Percentiles rank a stretch among this genome's conserved stretches.
Evolutionary conservation across 805 yeast species (phyloP).

Genomic region (Ogataea chonburiensis): DNA sequence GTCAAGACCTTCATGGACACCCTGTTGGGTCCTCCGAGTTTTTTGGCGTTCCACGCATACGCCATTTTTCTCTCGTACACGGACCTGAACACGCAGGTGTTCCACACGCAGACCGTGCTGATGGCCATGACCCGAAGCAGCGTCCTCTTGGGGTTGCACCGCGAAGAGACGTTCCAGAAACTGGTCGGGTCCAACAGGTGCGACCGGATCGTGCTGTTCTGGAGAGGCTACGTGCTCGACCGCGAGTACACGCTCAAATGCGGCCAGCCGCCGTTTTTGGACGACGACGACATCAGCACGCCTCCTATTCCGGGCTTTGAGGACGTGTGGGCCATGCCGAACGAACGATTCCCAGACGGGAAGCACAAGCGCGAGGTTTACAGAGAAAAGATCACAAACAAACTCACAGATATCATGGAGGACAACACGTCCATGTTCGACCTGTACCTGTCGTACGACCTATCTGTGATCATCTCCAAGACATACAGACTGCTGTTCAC

Average conservation of each 20-base stretch:
- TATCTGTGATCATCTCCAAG: conserved; percentile 27
- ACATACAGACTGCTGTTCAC: conserved; percentile 30
- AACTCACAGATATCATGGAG: conserved; percentile 10
- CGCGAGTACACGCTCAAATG: conserved; percentile 42
- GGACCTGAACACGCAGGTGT: no score
- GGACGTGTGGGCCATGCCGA: conserved; percentile 22
- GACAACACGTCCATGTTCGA: conserved; percentile 6
- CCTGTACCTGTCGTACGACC: conserved; percentile 22
- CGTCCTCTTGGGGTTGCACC: conserved; percentile 59
- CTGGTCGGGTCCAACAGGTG: conserved; percentile 38
- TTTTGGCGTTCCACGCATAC: no score
- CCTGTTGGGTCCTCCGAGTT: no score
- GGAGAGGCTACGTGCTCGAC: conserved; percentile 48
- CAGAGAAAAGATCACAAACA: conserved; percentile 6
- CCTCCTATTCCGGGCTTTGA: conserved; percentile 29
- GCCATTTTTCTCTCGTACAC: no score
- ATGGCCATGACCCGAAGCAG: no score
- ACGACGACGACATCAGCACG: conserved; percentile 39
- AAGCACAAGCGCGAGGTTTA: conserved; percentile 15
- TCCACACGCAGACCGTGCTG: no score
- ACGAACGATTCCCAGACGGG: conserved; percentile 11
- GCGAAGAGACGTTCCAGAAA: conserved; percentile 43
- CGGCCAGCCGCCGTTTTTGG: conserved; percentile 50
- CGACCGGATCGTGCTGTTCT: conserved; percentile 46
- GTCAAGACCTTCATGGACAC: no score